Base-by-base conservation (phyloP, 331 rosid genomes). In the Acacia pycnantha region DNA sequence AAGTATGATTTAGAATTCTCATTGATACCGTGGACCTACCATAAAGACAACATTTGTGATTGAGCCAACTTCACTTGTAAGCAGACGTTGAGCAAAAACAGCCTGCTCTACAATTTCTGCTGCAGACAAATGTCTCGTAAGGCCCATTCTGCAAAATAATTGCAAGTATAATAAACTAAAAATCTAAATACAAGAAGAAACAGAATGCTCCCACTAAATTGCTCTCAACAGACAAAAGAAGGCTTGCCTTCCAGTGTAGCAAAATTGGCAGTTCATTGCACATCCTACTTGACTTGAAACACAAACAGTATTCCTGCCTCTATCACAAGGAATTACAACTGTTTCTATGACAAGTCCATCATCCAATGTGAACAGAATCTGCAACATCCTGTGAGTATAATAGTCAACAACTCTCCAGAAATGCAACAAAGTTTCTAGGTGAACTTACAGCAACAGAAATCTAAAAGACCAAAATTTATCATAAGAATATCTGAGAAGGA, bases 211-310 rank as follows among this genome's bases (percentile, higher is more conserved):
- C 48, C 56, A 66, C 29, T 53, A 27, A 77, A 79, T 50, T 77
- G 76, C 77, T 65, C 58, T 11, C 22, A 54, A 83, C 12, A 75
- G 83, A 65, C 50, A 62, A 85, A 79, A 40, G 37, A 73, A 82
- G 61, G 78, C 91, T 86, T 83, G 83, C 98, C 98, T 92, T 87
- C 98, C 98, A 66, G 98, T 95, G 81, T 82, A 95, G 87, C 98
- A 95, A 84, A 95, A 93, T 75, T 95, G 98, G 83, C 98, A 93
- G 77, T 95, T 95, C 98, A 93, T 88, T 77, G 97, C 97, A 74
- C 98, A 95, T 33, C 98, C 98, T 80, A 95, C 98, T 90, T 95
- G 98, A 89, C 98, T 95, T n/a, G 98, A 95, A 84, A 95, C 98
- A 74, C 98, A 95, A 75, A 93, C 97, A 16, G 98, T 93, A 83